phyloP scores from a whole-genome alignment of 2,329 filamentous ascomycete species.

The Aspergillus novofumigatus region DNA sequence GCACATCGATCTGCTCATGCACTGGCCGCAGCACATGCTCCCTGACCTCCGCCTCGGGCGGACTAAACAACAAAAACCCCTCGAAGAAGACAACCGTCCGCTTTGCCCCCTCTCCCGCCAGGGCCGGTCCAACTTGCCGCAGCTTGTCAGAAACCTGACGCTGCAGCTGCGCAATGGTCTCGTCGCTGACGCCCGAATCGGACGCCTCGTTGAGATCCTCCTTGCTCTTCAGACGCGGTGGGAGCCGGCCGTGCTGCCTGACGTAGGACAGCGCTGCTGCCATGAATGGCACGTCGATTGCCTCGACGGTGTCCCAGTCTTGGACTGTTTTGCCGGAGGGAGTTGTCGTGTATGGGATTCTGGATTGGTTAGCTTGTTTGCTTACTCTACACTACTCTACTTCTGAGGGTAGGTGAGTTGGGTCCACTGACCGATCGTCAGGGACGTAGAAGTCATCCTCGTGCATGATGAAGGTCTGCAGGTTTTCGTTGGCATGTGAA shows the following conservation, averaged over 20 bases:
- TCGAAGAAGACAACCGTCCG: slow-evolving; percentile 69
- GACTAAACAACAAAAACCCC: slow-evolving; percentile 79
- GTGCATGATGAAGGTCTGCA: slow-evolving; percentile 69
- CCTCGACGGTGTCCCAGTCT: slow-evolving; percentile 88
- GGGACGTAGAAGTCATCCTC: slow-evolving; percentile 93
- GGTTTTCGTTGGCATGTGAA: slow-evolving; percentile 36
- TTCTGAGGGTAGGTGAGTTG: no score
- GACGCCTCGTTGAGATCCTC: slow-evolving; percentile 56
- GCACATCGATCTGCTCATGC: slow-evolving; percentile 58
- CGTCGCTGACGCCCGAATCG: slow-evolving; percentile 34
- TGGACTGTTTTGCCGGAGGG: slow-evolving; percentile 55
- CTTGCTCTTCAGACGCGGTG: slow-evolving; percentile 50
- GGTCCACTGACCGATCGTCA: slow-evolving; percentile 60
- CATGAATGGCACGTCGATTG: slow-evolving; percentile 69
- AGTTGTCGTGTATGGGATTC: slow-evolving; percentile 46
- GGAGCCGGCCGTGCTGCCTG: slow-evolving; percentile 56
- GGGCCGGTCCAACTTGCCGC: neutral
- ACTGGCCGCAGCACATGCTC: slow-evolving; percentile 26
- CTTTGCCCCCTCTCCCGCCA: slow-evolving; percentile 1
- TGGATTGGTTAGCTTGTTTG: slow-evolving; percentile 10
- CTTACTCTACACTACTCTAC: no score
- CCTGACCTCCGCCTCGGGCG: slow-evolving; percentile 19
- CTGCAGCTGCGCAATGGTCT: slow-evolving; percentile 22
- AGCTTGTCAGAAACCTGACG: slow-evolving; percentile 19
- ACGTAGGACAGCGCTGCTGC: slow-evolving; percentile 66